Base-by-base conservation (phyloP, 169 alveolate species). In the Plasmodium chabaudi region DNA sequence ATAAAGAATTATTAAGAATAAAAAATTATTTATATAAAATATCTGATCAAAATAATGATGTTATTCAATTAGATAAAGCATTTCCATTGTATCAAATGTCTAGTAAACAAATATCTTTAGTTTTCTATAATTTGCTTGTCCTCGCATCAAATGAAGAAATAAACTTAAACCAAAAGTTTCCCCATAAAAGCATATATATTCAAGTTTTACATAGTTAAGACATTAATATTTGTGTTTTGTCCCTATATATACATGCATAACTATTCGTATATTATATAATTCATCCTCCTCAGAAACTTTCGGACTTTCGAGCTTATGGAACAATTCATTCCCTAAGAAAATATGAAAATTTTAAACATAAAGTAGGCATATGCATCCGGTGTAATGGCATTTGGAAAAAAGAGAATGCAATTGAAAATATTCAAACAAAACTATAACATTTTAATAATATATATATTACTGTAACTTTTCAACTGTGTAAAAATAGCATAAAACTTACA, bases 71-170 rank as follows among this genome's bases (percentile, higher is more conserved):
- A 51, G 90, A 82, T 25, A 21, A 55, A 46, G 56, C 68, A 53
- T 82, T 82, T 39, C 90, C 90, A 56, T 9, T 56, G 27, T 55
- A 67, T 4, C 67, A 44, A 82, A 82, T 56, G 25, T 65, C 84
- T 12, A 71, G 68, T 47, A 82, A 82, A 47, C 67, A 56, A 47
- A 67, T 67, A 27, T 65, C 90, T 10, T 21, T 67, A 56, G 68
- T 82, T 53, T 82, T 82, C 49, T 82, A 82, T 61, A 82, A 82
- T 19, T 39, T 82, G 44, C 90, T 82, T 42, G 90, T 82, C 3
- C 61, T 82, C 9, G 90, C 90, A 44, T 51, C 84, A 82, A 82
- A 82, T 82, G 90, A 49, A 6, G 90, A 82, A 65, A 47, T 82
- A 21, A 82, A 82, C 10, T 59, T 82, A 60, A 67, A 19, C 25